Conservation (phyloP, 1,139 yeast genomes). For the Wickerhamiella infanticola region DNA sequence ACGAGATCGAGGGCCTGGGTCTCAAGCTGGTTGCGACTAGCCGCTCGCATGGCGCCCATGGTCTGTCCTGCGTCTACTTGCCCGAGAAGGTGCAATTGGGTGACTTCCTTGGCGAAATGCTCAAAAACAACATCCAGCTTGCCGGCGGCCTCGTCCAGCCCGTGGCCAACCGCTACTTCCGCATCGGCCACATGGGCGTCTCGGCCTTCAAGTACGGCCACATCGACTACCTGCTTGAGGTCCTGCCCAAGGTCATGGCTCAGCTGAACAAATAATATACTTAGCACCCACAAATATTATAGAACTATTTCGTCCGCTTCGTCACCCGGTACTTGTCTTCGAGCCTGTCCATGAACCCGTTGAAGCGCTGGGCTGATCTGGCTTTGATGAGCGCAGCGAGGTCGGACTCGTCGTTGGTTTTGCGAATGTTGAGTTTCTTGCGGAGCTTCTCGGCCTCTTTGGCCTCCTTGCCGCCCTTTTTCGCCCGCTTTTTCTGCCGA, state of each 20-base stretch:
- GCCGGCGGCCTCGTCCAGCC: slow-evolving; percentile 89
- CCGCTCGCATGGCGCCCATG: slow-evolving; percentile 61
- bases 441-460: slow-evolving; percentile 52
- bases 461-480: slow-evolving; percentile 43
- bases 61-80: slow-evolving; percentile 74
- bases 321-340: slow-evolving; percentile 11
- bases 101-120: slow-evolving; percentile 41
- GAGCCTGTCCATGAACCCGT: slow-evolving; percentile 10
- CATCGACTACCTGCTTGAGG: slow-evolving; percentile 17
- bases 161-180: slow-evolving; percentile 66
- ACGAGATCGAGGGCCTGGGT: slow-evolving; percentile 37
- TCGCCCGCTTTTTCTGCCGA: slow-evolving; percentile 37
- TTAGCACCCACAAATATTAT: neutral
- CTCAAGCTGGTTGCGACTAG: slow-evolving; percentile 50
- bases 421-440: slow-evolving; percentile 29
- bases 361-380: slow-evolving; percentile 8
- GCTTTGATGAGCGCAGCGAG: slow-evolving; percentile 34
- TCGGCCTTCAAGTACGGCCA: slow-evolving; percentile 35
- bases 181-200: slow-evolving; percentile 94
- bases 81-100: slow-evolving; percentile 62
- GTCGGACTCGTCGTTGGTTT: slow-evolving; percentile 28
- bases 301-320: neutral
- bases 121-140: slow-evolving; percentile 57
- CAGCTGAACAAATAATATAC: slow-evolving; percentile 1
- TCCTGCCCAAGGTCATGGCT: slow-evolving; percentile 10